Conservation (phyloP, 129 eudicot genomes). For the Escallonia rubra region DNA sequence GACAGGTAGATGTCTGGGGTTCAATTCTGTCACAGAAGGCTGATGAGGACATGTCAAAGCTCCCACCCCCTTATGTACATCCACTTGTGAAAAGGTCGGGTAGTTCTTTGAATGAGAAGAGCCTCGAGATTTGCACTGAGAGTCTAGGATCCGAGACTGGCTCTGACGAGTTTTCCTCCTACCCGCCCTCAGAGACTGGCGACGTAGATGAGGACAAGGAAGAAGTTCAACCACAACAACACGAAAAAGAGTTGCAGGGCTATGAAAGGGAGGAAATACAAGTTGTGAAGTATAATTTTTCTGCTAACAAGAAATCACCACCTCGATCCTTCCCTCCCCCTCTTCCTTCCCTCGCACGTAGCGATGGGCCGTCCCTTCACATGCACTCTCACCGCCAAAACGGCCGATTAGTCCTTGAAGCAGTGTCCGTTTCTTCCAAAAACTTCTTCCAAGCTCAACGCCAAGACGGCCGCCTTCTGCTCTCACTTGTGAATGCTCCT, state of each 20-base stretch:
- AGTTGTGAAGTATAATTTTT: slow-evolving; percentile 26
- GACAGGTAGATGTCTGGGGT: slow-evolving; percentile 47
- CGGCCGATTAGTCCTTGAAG: slow-evolving; percentile 80
- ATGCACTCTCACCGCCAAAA: slow-evolving; percentile 66
- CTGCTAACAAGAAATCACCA: slow-evolving; percentile 19
- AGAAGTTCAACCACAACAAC: neutral
- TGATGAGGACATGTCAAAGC: slow-evolving; percentile 17
- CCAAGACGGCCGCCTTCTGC: slow-evolving; percentile 74
- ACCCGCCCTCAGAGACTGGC: slow-evolving; percentile 14
- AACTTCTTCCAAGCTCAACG: slow-evolving; percentile 69
- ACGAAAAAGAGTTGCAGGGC: neutral
- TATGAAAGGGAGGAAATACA: slow-evolving; percentile 17
- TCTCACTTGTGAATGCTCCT: slow-evolving; percentile 39
- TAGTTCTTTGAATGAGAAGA: slow-evolving; percentile 61
- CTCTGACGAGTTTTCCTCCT: slow-evolving; percentile 56
- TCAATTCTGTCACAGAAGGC: slow-evolving; percentile 46
- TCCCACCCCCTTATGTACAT: slow-evolving; percentile 68
- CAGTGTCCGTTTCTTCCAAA: slow-evolving; percentile 50
- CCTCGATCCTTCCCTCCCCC: slow-evolving; percentile 67
- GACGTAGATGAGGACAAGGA: slow-evolving; percentile 18
- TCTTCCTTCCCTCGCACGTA: slow-evolving; percentile 49
- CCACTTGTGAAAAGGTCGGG: slow-evolving; percentile 53
- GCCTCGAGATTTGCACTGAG: slow-evolving; percentile 91
- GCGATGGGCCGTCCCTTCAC: slow-evolving; percentile 50
- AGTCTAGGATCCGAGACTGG: slow-evolving; percentile 97